Evolutionary conservation across 768 basidiomycete genomes (phyloP).

Genomic region (Crassisporium funariophilum): DNA sequence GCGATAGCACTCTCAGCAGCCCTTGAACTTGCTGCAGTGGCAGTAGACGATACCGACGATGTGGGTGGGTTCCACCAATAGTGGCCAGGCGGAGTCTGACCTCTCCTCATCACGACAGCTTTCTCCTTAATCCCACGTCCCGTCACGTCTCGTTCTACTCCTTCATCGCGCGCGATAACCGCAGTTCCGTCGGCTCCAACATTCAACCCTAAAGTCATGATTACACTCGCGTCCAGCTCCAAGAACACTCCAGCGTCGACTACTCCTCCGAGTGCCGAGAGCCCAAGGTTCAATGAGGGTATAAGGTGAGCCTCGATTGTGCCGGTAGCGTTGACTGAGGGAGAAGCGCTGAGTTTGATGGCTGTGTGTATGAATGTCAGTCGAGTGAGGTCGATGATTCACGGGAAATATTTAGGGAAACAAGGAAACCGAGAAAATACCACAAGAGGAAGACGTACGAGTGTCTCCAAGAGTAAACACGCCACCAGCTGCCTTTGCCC

Average conservation of each 20-base stretch:
- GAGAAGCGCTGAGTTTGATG: conserved; percentile 42
- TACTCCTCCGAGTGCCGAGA: conserved; percentile 39
- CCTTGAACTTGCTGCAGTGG: no score
- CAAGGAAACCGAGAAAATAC: not conserved
- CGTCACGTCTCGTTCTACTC: not conserved
- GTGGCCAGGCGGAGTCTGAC: not conserved
- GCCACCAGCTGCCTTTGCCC: conserved; percentile 17
- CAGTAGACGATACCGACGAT: no score
- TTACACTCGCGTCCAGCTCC: conserved; percentile 40
- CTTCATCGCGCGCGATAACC: not conserved
- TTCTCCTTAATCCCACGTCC: no score
- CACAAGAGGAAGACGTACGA: conserved; percentile 33
- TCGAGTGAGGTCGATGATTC: no score
- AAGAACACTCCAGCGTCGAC: conserved; percentile 44
- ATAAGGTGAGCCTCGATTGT: conserved; percentile 49
- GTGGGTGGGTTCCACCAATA: not conserved
- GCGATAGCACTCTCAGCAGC: no score
- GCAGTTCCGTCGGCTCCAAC: conserved; percentile 11
- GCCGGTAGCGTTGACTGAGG: conserved; percentile 42
- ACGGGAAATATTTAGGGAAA: no score
- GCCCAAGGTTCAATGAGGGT: conserved; percentile 47
- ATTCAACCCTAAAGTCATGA: conserved; percentile 28
- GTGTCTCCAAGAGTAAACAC: conserved; percentile 41
- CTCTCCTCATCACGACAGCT: no score
- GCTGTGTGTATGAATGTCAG: conserved; percentile 24